Base-by-base conservation (phyloP, 2,329 filamentous ascomycete species). In the Epichloe bromicola region DNA sequence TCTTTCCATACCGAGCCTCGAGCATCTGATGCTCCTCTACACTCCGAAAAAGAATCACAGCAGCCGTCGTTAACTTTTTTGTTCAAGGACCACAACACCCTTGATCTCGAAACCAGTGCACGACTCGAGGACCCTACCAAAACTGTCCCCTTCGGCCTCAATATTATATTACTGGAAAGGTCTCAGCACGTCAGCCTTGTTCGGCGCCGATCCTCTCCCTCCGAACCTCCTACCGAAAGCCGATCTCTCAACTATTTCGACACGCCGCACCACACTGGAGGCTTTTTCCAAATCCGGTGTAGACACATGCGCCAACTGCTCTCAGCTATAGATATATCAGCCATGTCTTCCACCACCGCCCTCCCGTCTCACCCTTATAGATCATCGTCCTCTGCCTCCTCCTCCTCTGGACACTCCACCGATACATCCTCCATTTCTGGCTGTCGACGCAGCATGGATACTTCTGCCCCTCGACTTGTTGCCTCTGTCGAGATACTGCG, bases 401-500 rank as follows among this genome's bases (percentile, higher is more conserved):
- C 69, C 54, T 70, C 70, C 59, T 72, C 71, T 39, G 70, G 71
- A 53, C 55, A 67, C 46, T 71, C 72, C 10, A 53, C 37, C 23
- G 49, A 42, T 5, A 66, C 67, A 11, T 61, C 67, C 20, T 58
- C 66, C 5, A 56, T 55, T 51, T 49, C 59, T 48, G 56, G 62
- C 34, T 66, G 65, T 56, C 64, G 69, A 56, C 60, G 65, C 65
- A 74, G 70, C 64, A 76, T 79, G 74, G 75, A 78, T 55, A 63
- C 71, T 6, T 14, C 52, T n/a, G 59, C 65, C 5, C 58, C 59
- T 40, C 64, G 66, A 44, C 70, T 72, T 19, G 67, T 74, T 39
- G 76, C 71, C 58, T 75, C 75, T 8, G 78, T 83, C 51, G 73
- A 79, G 68, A 70, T 79, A 34, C 68, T 83, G 57, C 78, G 80